Evolutionary conservation across 495 filamentous ascomycete genomes (phyloP).

Genomic region (Chaetomium tenue): DNA sequence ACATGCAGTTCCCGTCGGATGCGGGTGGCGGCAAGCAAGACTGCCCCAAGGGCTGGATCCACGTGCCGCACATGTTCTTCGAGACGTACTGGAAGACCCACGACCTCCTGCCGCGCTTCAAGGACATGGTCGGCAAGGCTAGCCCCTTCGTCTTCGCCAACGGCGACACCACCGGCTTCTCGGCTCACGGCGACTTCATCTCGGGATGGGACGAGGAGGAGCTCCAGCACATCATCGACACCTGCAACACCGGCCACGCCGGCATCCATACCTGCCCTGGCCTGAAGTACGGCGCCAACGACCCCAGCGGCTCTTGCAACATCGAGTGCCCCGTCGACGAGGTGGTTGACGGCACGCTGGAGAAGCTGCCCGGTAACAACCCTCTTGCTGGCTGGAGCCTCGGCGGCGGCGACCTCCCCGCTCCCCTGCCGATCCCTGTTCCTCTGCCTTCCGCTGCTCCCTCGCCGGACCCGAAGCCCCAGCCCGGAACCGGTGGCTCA

Average conservation of each 20-base stretch:
- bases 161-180: conserved; percentile 57
- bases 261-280: conserved; percentile 57
- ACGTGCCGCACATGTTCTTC: conserved; percentile 61
- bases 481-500: neutral
- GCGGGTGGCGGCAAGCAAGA: conserved; percentile 52
- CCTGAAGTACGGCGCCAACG: conserved; percentile 44
- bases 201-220: conserved; percentile 65
- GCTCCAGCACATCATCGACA: conserved; percentile 61
- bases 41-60: conserved; percentile 62
- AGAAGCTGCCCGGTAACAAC: conserved; percentile 61
- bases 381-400: conserved; percentile 43
- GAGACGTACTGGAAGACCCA: conserved; percentile 66
- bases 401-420: conserved; percentile 31
- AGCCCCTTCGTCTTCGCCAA: conserved; percentile 66
- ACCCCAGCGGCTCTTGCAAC: conserved; percentile 45
- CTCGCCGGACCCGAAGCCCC: conserved; percentile 8
- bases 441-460: conserved; percentile 26
- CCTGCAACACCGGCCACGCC: conserved; percentile 54
- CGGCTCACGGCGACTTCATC: conserved; percentile 68
- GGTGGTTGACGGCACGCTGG: conserved; percentile 34
- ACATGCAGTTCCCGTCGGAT: conserved; percentile 53
- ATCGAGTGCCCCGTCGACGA: conserved; percentile 45
- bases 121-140: conserved; percentile 55
- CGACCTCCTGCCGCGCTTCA: conserved; percentile 50
- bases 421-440: conserved; percentile 5